These are phyloP conservation scores for Pseudogymnoascus destructans DNA, from an alignment of 2,329 filamentous ascomycete species.

Conservation along the genomic window DNA sequence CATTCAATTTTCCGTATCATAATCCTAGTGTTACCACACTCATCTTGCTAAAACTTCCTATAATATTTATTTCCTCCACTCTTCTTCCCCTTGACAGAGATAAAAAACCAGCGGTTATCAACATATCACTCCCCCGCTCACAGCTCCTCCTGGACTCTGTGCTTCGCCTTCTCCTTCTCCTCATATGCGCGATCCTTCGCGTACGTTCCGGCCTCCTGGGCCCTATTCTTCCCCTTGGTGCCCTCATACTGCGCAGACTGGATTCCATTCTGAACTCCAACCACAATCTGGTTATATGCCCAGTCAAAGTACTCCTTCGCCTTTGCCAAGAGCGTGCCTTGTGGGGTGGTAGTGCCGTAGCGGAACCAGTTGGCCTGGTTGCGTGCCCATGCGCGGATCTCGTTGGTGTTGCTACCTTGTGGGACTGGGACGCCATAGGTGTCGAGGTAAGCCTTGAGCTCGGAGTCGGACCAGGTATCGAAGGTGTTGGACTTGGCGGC, in stretches of 20 bases:
- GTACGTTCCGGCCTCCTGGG: slow-evolving; percentile 25
- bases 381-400: slow-evolving; percentile 57
- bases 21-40: neutral
- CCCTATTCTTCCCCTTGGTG: slow-evolving; percentile 33
- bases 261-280: slow-evolving; percentile 32
- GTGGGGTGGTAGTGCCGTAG: slow-evolving; percentile 57
- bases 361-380: slow-evolving; percentile 65
- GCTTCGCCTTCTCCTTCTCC: slow-evolving; percentile 25
- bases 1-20: slow-evolving; percentile 1
- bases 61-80: neutral
- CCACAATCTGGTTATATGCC: slow-evolving; percentile 18
- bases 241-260: slow-evolving; percentile 28
- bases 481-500: slow-evolving; percentile 53
- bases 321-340: slow-evolving; percentile 53
- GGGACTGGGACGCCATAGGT: slow-evolving; percentile 50
- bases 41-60: neutral
- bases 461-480: slow-evolving; percentile 53
- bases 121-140: neutral
- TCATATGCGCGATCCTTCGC: slow-evolving; percentile 27
- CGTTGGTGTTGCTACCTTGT: slow-evolving; percentile 34
- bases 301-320: slow-evolving; percentile 34
- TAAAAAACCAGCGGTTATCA: neutral
- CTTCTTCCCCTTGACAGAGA: neutral
- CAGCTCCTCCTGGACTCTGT: slow-evolving; percentile 24
- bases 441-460: slow-evolving; percentile 69